These are phyloP conservation scores for Boechera divaricarpa DNA, from an alignment of 345 rosid species.

Conservation along the genomic window DNA sequence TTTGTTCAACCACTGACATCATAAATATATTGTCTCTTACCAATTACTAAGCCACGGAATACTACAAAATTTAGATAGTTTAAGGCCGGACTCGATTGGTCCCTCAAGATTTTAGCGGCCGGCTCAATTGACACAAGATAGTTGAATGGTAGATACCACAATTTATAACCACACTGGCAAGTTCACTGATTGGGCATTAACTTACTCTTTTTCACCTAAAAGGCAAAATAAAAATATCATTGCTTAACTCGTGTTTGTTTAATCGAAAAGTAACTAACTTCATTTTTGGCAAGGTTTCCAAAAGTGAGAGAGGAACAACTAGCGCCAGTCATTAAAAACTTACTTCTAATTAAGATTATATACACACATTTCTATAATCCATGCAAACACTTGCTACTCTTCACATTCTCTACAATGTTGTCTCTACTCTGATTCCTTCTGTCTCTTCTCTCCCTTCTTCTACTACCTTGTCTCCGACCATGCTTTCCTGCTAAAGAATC, in stretches of 20 bases:
- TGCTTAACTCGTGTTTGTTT: conserved; percentile 4
- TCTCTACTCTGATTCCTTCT: conserved; percentile 4
- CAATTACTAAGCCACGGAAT: no score
- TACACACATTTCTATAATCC: neutral
- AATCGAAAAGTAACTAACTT: neutral
- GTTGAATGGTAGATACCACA: conserved; percentile 1
- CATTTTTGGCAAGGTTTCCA: conserved; percentile 2
- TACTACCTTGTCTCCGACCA: neutral
- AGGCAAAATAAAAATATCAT: conserved; percentile 1
- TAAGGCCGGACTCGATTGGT: no score
- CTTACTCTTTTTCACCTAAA: neutral
- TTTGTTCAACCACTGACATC: no score
- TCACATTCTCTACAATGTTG: conserved; percentile 16
- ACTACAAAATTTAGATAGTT: no score
- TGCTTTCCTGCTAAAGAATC: neutral
- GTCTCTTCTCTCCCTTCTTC: conserved; percentile 22
- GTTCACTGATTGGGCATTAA: neutral
- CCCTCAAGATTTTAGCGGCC: neutral
- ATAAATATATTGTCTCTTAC: no score
- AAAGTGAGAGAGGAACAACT: neutral
- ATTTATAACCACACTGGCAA: conserved; percentile 6
- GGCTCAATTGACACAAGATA: neutral
- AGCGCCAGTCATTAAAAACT: neutral
- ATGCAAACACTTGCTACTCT: neutral
- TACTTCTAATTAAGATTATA: neutral